Conservation (phyloP, 495 filamentous ascomycete species). For the Neohortaea acidophila region DNA sequence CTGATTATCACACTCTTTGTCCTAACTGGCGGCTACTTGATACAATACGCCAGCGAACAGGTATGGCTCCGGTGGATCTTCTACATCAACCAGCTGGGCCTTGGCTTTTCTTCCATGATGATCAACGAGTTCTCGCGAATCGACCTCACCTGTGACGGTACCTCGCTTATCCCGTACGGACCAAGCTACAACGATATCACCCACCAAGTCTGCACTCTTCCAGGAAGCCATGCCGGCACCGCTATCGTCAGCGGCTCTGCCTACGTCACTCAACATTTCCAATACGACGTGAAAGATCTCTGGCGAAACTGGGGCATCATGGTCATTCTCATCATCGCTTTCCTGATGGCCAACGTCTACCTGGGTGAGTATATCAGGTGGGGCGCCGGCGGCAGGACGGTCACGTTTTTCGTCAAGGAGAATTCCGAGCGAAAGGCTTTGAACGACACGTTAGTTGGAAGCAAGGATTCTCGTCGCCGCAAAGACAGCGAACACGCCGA, state of each 20-base stretch:
- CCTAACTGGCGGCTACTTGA: conserved; percentile 63
- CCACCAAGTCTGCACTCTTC: conserved; percentile 60
- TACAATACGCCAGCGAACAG: conserved; percentile 53
- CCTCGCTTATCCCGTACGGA: conserved; percentile 47
- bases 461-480: conserved; percentile 38
- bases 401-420: conserved; percentile 58
- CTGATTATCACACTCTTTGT: conserved; percentile 66
- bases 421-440: conserved; percentile 53
- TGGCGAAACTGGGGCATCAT: conserved; percentile 72
- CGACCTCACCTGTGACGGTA: conserved; percentile 45
- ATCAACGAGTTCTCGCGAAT: conserved; percentile 61
- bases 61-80: conserved; percentile 72
- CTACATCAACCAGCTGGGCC: conserved; percentile 62
- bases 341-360: conserved; percentile 51
- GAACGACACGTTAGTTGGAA: conserved; percentile 47
- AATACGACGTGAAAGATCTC: conserved; percentile 43
- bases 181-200: conserved; percentile 43
- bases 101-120: conserved; percentile 63
- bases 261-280: conserved; percentile 49
- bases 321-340: conserved; percentile 48
- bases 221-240: conserved; percentile 49
- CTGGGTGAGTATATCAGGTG: conserved; percentile 65
- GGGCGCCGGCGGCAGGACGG: conserved; percentile 59
- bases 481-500: conserved; percentile 33
- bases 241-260: conserved; percentile 40